Conservation (phyloP, 768 basidiomycete genomes). For the Exidia glandulosa region DNA sequence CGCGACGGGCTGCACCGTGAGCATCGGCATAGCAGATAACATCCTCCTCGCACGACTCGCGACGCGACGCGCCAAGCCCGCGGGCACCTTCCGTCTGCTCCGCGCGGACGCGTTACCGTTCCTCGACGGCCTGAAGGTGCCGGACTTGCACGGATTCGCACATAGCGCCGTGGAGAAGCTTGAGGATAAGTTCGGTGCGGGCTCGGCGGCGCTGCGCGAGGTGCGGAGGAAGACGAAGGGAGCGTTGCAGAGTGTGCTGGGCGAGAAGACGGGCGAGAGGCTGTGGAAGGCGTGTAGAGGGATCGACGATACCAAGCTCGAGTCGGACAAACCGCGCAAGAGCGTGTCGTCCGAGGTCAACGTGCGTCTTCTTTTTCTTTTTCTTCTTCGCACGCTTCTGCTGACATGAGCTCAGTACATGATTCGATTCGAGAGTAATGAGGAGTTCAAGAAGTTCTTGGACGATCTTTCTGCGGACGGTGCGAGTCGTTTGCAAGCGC, state of each 20-base stretch:
- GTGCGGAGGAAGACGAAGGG: slow-evolving; percentile 52
- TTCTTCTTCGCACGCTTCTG: background rate
- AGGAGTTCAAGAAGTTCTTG: slow-evolving; percentile 73
- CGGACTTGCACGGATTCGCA: slow-evolving; percentile 83
- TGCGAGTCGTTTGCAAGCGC: slow-evolving; percentile 51
- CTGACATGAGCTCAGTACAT: slow-evolving; percentile 54
- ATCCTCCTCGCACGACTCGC: slow-evolving; percentile 89
- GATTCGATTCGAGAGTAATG: slow-evolving; percentile 78
- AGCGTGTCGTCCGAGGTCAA: slow-evolving; percentile 93
- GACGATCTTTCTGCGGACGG: slow-evolving; percentile 71
- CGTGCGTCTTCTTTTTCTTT: slow-evolving; percentile 36
- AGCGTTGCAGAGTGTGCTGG: slow-evolving; percentile 59
- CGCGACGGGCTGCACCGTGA: slow-evolving; percentile 88
- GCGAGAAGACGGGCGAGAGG: slow-evolving; percentile 72
- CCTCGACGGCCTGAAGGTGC: slow-evolving; percentile 59
- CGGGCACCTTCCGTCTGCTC: slow-evolving; percentile 67
- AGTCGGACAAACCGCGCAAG: slow-evolving; percentile 77
- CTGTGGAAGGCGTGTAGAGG: slow-evolving; percentile 78
- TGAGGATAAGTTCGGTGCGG: slow-evolving; percentile 50
- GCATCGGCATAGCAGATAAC: slow-evolving; percentile 87
- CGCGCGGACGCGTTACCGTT: slow-evolving; percentile 39
- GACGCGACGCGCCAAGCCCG: slow-evolving; percentile 85
- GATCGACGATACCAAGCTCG: slow-evolving; percentile 67
- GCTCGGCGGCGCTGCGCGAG: slow-evolving; percentile 58
- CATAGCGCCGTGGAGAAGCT: slow-evolving; percentile 67